A percentile compares a stretch with the other conserved stretches of the same genome.
Conservation (phyloP, 2,329 filamentous ascomycete species). For the Cladosporium halotolerans region DNA sequence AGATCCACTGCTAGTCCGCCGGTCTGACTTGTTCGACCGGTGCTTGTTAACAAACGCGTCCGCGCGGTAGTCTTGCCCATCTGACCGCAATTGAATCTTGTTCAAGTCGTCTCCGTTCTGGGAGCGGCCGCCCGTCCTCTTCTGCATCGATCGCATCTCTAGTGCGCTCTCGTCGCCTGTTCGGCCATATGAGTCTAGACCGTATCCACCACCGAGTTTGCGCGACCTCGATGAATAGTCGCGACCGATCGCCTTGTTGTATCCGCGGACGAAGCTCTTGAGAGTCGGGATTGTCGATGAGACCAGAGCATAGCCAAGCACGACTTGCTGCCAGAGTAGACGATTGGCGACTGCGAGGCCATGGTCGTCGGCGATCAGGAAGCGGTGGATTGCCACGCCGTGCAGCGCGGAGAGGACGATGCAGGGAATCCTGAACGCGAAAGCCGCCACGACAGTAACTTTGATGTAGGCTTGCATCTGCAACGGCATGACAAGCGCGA, state of each 20-base stretch:
- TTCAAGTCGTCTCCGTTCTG: not conserved
- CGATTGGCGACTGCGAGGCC: constrained; percentile 20
- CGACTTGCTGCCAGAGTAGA: constrained; percentile 25
- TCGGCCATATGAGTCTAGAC: constrained; percentile 14
- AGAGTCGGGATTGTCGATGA: constrained; percentile 27
- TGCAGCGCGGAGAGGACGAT: constrained; percentile 17
- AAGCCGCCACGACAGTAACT: constrained; percentile 23
- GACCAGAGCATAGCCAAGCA: constrained; percentile 26
- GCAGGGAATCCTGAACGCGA: constrained; percentile 23
- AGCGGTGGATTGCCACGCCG: constrained; percentile 14
- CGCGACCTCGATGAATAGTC: constrained; percentile 15
- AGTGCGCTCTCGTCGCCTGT: constrained; percentile 12
- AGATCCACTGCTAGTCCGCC: constrained; percentile 14
- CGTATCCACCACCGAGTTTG: constrained; percentile 17
- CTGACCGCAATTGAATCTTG: constrained; percentile 13
- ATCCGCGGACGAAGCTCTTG: constrained; percentile 25
- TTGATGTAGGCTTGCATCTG: constrained; percentile 27
- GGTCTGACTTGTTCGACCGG: constrained; percentile 12
- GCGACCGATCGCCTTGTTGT: constrained; percentile 22
- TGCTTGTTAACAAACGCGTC: constrained; percentile 16
- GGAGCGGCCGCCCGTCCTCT: not conserved
- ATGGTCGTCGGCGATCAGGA: constrained; percentile 17
- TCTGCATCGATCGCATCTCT: not conserved
- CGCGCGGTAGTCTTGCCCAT: constrained; percentile 15
- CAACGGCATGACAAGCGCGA: constrained; percentile 23